Conservation (phyloP, 1,284 basidiomycete species). For the Cutaneotrichosporon cutaneum region DNA sequence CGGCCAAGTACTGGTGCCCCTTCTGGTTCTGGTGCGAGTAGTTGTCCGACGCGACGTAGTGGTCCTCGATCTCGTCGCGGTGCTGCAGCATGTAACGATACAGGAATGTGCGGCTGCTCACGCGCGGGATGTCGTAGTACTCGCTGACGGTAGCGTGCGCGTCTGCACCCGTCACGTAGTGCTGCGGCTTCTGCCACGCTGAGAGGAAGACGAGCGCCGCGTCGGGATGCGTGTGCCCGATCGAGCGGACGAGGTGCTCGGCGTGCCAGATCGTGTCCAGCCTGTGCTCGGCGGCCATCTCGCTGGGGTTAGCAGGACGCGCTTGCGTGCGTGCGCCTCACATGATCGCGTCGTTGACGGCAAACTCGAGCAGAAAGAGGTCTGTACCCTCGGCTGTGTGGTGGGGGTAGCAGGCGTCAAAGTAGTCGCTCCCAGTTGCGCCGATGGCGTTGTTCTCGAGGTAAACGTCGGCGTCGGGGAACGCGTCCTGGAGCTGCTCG, state of each 20-base stretch:
- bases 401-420: constrained; percentile 12
- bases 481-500: background rate
- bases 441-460: constrained; percentile 11
- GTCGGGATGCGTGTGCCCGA: background rate
- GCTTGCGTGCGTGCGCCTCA: background rate
- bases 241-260: constrained; percentile 14
- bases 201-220: constrained; percentile 11
- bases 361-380: constrained; percentile 14
- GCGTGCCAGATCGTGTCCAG: constrained; percentile 7
- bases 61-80: background rate
- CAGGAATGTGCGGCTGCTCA: constrained; percentile 11
- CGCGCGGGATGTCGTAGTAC: constrained; percentile 17
- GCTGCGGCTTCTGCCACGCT: background rate
- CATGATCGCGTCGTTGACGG: constrained; percentile 14
- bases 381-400: constrained; percentile 9
- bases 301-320: background rate
- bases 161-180: constrained; percentile 12
- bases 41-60: background rate
- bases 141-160: constrained; percentile 8
- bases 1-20: constrained; percentile 14
- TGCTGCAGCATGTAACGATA: constrained; percentile 17
- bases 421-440: constrained; percentile 13
- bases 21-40: constrained; percentile 12
- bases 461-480: constrained; percentile 6
- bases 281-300: background rate